A percentile compares a stretch with the other conserved stretches of the same genome.
phyloP scores from a whole-genome alignment of 768 basidiomycete genomes.

The Termitomyces sp. region DNA sequence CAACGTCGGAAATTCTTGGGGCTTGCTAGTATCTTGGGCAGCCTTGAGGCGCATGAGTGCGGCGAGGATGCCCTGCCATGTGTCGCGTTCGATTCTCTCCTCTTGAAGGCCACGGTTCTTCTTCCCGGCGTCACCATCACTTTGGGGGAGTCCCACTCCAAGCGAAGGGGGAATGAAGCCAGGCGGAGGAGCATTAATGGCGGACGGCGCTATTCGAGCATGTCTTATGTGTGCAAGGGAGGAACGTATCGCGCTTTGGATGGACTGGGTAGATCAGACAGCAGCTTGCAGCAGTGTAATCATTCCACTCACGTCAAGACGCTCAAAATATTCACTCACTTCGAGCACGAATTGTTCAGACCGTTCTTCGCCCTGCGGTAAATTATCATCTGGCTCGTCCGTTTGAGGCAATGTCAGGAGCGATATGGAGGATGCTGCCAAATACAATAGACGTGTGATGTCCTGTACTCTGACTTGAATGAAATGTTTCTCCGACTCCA shows the following conservation, averaged over 20 bases:
- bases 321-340: slow-evolving; percentile 82
- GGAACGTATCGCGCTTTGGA: slow-evolving; percentile 71
- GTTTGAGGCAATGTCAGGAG: slow-evolving; percentile 81
- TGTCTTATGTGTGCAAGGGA: slow-evolving; percentile 78
- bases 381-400: slow-evolving; percentile 57
- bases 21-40: slow-evolving; percentile 23
- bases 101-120: slow-evolving; percentile 68
- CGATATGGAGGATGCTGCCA: slow-evolving; percentile 76
- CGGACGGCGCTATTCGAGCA: slow-evolving; percentile 80
- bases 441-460: slow-evolving; percentile 66
- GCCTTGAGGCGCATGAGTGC: slow-evolving; percentile 62
- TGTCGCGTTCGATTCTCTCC: slow-evolving; percentile 68
- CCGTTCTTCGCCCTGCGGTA: slow-evolving; percentile 78
- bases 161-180: slow-evolving; percentile 74
- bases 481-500: background rate
- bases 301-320: slow-evolving; percentile 56
- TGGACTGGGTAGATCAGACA: slow-evolving; percentile 38
- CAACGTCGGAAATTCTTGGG: slow-evolving; percentile 10
- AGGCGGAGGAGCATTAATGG: slow-evolving; percentile 73
- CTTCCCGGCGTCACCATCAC: slow-evolving; percentile 26
- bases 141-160: slow-evolving; percentile 64
- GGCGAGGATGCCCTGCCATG: slow-evolving; percentile 71
- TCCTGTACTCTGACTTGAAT: slow-evolving; percentile 42
- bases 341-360: slow-evolving; percentile 83
- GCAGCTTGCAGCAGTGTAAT: background rate